Percentiles rank a stretch among this genome's conserved stretches.
These are phyloP conservation scores for Amanita rubescens DNA, from an alignment of 768 basidiomycete species.

Conservation along the genomic window DNA sequence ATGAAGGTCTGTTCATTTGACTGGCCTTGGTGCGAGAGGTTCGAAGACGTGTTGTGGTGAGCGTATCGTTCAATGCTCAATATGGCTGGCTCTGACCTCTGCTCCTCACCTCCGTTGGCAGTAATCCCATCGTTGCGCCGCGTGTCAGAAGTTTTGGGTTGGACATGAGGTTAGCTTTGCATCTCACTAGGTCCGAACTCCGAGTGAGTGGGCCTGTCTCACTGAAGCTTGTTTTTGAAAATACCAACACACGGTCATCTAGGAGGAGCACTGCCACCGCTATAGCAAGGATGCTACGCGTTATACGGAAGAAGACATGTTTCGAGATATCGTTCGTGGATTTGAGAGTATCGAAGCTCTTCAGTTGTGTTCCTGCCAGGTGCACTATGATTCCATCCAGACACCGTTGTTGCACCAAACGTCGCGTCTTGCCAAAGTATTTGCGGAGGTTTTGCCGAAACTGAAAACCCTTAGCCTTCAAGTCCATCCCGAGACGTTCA, in stretches of 20 bases:
- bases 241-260: background rate
- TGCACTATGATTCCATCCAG: no score
- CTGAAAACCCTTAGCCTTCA: slow-evolving; percentile 1
- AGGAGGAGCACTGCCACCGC: slow-evolving; percentile 3
- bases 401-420: no score
- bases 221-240: background rate
- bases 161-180: slow-evolving; percentile 2
- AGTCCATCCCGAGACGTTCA: slow-evolving; percentile 2
- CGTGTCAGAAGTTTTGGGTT: background rate
- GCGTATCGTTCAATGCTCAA: background rate
- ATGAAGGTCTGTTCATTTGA: no score
- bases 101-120: background rate
- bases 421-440: no score
- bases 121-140: background rate
- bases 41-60: no score
- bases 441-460: no score
- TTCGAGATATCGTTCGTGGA: background rate
- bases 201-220: no score
- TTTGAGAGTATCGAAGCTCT: slow-evolving; percentile 1
- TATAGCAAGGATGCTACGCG: background rate
- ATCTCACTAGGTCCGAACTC: slow-evolving; percentile 2
- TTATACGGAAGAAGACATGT: no score
- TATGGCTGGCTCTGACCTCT: background rate
- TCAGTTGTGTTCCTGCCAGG: no score
- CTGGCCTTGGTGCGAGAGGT: no score